Base-by-base conservation (phyloP, 352 stramenopile species). In the Phytopythium litorale region DNA sequence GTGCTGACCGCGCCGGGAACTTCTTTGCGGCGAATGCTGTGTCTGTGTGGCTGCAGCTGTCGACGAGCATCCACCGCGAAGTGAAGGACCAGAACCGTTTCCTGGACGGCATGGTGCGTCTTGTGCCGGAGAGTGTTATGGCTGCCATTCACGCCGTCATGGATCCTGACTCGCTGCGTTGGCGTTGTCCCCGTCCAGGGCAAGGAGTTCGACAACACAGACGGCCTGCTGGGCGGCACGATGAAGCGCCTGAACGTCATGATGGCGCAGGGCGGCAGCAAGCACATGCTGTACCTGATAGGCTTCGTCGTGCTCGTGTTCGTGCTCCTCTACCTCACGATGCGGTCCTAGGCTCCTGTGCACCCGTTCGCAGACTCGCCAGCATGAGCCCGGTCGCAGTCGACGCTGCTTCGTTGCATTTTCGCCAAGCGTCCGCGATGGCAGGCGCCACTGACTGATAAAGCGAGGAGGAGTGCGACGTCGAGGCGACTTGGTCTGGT, bases 231-330 rank as follows among this genome's bases (percentile, higher is more conserved):
- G 25, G 83, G 84, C 23, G 85, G 85, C 28, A 96, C 84, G n/a
- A 91, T 96, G 80, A 92, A 92, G 70, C 81, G 82, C 0, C 71
- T 96, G 33, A 80, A 81, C 28, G 72, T 78, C 64, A 96, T 96
- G 87, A 92, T 96, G 83, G 83, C 93, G 38, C 84, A 92, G 35
- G 87, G 87, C 50, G 84, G 87, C 43, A 91, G 84, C 74, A 94
- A 90, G 70, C 87, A 96, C 75, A 96, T 96, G 87, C 80, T 92
- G 60, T 92, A 94, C 60, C 73, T 95, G 64, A 79, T 94, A 48
- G 75, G 62, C 59, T 95, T 95, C 56, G 87, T 95, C 32, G 81
- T 95, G 18, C 62, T 95, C 53, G 84, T 95, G 48, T 94, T 95
- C 56, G 73, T 94, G 58, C 75, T 95, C 62, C 75, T 95, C 35